Evolutionary conservation across 768 basidiomycete species (phyloP), one percentile per base, ranked within the genome.

Genomic region (Mycena floridula): DNA sequence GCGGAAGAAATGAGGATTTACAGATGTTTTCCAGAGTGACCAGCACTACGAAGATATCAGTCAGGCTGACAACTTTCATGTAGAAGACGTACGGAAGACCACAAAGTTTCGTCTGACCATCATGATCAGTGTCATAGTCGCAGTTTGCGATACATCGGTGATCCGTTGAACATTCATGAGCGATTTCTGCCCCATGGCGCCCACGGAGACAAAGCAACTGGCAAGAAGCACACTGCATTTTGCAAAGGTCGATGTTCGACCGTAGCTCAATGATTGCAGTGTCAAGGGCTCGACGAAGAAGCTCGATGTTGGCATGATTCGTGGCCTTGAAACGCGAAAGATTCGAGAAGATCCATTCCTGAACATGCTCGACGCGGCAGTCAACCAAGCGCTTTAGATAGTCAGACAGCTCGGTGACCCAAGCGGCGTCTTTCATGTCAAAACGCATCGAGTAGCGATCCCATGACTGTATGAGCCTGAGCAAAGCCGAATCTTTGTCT

Each of bases 21-120:
- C 81, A 78, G 66, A 49, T 82, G 80, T 8, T 60, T 63, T 12
- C 76, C 77, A 18, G 68, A 56, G 47, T 82, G 80, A 0, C 81
- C 81, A 24, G 78, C 79, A n/a, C 79, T 81, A 3, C 44, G 25
- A 35, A 13, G 20, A 8, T 32, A 50, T 15, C 43, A 38, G 12
- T 42, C 13, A 15, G 23, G 25, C 22, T n/a, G 24, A 2, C 15
- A 25, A n/a, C 26, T 3, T 40, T 45, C 21, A 3, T 6, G 23
- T 9, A 36, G 12, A 20, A 8, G 79, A 64, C 77, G 41, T 52
- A 80, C 79, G 62, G 64, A 50, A 73, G 64, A 13, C 71, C 67
- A 55, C 80, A 82, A 4, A 48, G 43, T 39, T 59, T 63, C 9
- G 56, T 55, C 25, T 55, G 55, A 7, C 42, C 54, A 5, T 51